Percentiles rank a stretch among this genome's conserved stretches.
Evolutionary conservation across 805 yeast genomes (phyloP).

Genomic region (Torulaspora quercuum): DNA sequence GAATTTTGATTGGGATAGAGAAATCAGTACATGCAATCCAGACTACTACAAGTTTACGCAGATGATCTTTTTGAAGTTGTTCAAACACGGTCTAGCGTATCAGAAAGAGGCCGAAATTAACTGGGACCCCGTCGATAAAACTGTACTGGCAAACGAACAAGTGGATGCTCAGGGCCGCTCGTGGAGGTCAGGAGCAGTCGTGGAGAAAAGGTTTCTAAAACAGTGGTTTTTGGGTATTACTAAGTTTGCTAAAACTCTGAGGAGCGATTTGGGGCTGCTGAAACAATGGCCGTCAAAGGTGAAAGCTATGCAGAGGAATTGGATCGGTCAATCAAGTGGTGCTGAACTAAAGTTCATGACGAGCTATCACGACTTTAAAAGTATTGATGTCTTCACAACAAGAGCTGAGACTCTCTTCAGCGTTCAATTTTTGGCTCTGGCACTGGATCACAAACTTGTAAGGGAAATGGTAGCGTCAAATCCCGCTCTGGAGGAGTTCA

Average conservation of each 20-base stretch:
- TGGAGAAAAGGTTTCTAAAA: conserved; percentile 72
- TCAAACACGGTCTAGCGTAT: conserved; percentile 78
- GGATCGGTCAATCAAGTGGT: conserved; percentile 91
- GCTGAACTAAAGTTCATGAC: conserved; percentile 58
- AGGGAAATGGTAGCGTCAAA: conserved; percentile 40
- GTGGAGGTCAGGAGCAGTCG: conserved; percentile 96
- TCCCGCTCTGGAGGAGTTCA: conserved; percentile 44
- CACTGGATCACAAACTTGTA: conserved; percentile 66
- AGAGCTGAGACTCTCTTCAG: conserved; percentile 84
- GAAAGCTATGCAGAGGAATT: conserved; percentile 82
- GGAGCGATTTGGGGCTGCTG: conserved; percentile 58
- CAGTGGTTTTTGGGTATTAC: conserved; percentile 97
- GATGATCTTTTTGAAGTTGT: conserved; percentile 68
- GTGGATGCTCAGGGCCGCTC: conserved; percentile 87
- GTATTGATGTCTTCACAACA: conserved; percentile 69
- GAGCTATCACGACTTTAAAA: conserved; percentile 21
- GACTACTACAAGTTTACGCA: conserved; percentile 94
- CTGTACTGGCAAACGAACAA: conserved; percentile 95
- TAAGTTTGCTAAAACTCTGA: conserved; percentile 64
- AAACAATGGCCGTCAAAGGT: conserved; percentile 86
- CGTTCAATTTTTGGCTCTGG: conserved; percentile 77
- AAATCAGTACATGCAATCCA: conserved; percentile 78
- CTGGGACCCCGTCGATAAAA: conserved; percentile 96
- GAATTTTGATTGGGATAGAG: conserved; percentile 92
- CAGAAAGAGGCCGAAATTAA: conserved; percentile 84